Conservation (phyloP, 106 monocot genomes). For the Allium cepa region DNA sequence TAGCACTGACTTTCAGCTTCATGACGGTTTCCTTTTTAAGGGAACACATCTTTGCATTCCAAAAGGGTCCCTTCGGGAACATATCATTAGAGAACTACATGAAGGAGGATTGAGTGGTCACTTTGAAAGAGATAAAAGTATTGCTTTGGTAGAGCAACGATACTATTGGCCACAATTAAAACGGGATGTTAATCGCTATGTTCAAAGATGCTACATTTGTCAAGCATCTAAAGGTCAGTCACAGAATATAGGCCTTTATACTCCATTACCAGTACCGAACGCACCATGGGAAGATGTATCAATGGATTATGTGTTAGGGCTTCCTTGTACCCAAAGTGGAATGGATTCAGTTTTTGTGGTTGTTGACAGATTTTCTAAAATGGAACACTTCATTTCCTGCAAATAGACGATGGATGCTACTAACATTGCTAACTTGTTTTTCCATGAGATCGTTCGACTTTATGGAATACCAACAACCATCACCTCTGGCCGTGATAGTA, state of each 20-base stretch:
- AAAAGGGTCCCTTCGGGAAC: neutral
- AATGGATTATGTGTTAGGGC: constrained; percentile 16
- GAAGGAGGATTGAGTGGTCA: neutral
- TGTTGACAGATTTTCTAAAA: constrained; percentile 14
- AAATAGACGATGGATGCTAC: constrained; percentile 9
- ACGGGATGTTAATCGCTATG: neutral
- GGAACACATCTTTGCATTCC: neutral
- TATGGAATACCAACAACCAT: constrained; percentile 13
- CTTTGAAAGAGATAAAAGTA: constrained; percentile 6
- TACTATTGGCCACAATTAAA: constrained; percentile 6
- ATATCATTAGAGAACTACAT: constrained; percentile 1
- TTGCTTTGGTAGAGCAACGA: neutral
- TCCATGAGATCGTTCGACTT: constrained; percentile 3
- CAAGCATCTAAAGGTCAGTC: neutral
- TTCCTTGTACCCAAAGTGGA: constrained; percentile 9
- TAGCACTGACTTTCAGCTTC: neutral
- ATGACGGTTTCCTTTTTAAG: neutral
- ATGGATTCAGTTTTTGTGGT: constrained; percentile 12
- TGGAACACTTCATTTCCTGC: constrained; percentile 18
- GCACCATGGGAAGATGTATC: constrained; percentile 10
- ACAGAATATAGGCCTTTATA: constrained; percentile 1
- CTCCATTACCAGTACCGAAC: constrained; percentile 7
- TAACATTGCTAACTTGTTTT: constrained; percentile 6
- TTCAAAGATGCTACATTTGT: neutral
- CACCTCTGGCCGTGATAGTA: constrained; percentile 1